Conservation (phyloP, 1,284 basidiomycete genomes). For the Fomitopsis betulina region DNA sequence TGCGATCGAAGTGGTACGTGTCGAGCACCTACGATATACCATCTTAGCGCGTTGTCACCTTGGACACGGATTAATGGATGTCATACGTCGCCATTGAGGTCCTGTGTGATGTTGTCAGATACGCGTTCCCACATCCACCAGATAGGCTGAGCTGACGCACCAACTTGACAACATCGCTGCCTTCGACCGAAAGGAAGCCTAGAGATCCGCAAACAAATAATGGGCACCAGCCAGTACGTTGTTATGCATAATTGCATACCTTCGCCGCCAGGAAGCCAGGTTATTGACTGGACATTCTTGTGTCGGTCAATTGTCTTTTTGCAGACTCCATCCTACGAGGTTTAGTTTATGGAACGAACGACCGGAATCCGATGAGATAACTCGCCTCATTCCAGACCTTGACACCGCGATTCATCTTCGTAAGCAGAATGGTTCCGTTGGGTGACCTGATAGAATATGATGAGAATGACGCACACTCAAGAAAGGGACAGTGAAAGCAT, state of each 20-base stretch:
- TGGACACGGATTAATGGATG: not conserved
- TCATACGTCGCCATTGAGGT: conserved; percentile 44
- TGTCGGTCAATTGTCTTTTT: conserved; percentile 64
- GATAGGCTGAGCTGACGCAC: conserved; percentile 23
- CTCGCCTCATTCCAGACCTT: conserved; percentile 69
- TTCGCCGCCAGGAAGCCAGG: conserved; percentile 68
- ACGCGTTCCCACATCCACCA: not conserved
- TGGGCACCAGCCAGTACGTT: not conserved
- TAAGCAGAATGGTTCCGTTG: conserved; percentile 55
- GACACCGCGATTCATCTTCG: conserved; percentile 64
- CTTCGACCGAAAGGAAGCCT: conserved; percentile 59
- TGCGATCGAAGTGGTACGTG: conserved; percentile 57
- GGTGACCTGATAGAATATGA: conserved; percentile 50
- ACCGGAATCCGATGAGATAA: too few species aligned
- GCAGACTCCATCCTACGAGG: conserved; percentile 62
- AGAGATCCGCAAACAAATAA: not conserved
- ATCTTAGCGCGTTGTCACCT: not conserved
- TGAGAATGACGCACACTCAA: not conserved
- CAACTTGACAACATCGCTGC: conserved; percentile 44
- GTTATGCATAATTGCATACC: conserved; percentile 31
- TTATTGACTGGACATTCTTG: conserved; percentile 58
- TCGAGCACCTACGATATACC: conserved; percentile 40
- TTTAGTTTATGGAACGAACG: not conserved
- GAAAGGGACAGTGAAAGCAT: not conserved
- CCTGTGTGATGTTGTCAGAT: conserved; percentile 28